Base-by-base conservation (phyloP, 2,329 filamentous ascomycete genomes). In the Phialophora expanda region DNA sequence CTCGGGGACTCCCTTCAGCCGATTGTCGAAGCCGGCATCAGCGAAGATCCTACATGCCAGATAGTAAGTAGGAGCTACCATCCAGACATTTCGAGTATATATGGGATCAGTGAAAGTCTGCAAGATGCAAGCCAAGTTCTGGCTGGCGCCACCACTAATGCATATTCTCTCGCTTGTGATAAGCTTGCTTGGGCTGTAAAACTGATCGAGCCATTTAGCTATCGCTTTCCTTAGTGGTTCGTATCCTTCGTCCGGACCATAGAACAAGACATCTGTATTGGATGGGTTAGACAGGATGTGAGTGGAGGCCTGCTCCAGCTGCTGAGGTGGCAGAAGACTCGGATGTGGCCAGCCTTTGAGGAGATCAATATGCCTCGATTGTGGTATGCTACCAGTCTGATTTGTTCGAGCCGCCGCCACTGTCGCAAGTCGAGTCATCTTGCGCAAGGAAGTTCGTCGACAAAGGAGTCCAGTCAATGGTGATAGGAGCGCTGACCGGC, bases 41-140 rank as follows among this genome's bases (percentile, higher is more conserved):
- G 90, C 88, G 73, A 97, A 93, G 63, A 96, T 91, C n/a, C 89
- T 84, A 73, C 90, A 93, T 0, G 89, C 90, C n/a, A 96, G 82
- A 77, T 92, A 90, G 75, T 96, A 97, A 55, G 89, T 90, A 4
- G 93, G 93, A 22, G 90, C 87, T 1, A 93, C 87, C 77, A 93
- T 85, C 90, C 91, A 97, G 9, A 96, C 83, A 70, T 87, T 87
- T 54, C 85, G 82, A 0, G 93, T 97, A 73, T 88, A 89, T 2
- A 82, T 78, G 0, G 91, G 90, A 75, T 97, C 93, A 0, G 92
- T 90, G 74, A 90, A 97, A 32, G 90, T 90, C 76, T 90, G 87
- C 57, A 97, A 79, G 3, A 96, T 80, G 73, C 87, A 90, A 0
- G 90, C 92, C 2, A 96, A 77, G 74, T 89, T 93, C 81, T 96